A percentile compares a stretch with the other conserved stretches of the same genome.
Evolutionary conservation across 2,329 filamentous ascomycete species (phyloP).

Genomic region (Fusarium chaquense): DNA sequence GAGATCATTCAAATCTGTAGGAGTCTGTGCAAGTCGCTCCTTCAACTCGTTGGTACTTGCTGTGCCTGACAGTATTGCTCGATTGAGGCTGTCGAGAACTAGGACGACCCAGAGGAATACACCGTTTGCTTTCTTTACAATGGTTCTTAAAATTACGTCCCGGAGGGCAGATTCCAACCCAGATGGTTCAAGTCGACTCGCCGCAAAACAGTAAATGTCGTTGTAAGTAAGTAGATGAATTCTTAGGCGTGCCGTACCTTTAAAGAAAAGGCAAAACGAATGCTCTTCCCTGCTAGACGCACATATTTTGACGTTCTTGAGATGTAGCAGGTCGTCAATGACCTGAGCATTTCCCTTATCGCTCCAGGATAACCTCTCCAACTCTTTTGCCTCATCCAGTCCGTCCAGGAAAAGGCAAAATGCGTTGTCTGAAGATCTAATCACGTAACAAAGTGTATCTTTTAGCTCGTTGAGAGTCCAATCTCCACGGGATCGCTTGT

Average conservation of each 20-base stretch:
- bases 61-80: neutral
- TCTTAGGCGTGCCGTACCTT: rapidly evolving
- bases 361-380: neutral
- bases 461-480: neutral
- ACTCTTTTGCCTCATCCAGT: neutral
- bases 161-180: rapidly evolving
- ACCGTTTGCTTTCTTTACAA: neutral
- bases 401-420: neutral
- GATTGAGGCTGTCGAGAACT: neutral
- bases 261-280: neutral
- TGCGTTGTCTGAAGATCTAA: rapidly evolving
- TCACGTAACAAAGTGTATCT: no score
- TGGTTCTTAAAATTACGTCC: rapidly evolving
- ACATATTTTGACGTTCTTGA: neutral
- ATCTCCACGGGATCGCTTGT: neutral
- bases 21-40: neutral
- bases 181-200: rapidly evolving
- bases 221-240: neutral
- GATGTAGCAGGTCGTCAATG: neutral
- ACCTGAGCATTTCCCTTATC: neutral
- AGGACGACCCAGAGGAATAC: neutral
- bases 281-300: neutral
- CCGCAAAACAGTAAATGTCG: neutral
- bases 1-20: neutral
- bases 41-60: rapidly evolving